Conservation (phyloP, 371 early-diverging fungal species). For the Umbelopsis sp. region DNA sequence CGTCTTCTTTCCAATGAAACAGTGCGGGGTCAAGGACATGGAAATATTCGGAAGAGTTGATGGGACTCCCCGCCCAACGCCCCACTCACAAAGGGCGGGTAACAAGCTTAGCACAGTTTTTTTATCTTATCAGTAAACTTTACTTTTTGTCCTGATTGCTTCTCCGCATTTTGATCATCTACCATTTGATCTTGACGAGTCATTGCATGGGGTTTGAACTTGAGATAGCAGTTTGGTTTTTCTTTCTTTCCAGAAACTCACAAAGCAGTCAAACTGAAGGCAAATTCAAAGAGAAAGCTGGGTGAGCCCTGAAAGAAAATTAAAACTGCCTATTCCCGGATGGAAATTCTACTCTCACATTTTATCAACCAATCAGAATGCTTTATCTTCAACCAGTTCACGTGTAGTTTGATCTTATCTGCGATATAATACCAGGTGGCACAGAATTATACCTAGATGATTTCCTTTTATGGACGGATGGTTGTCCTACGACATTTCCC, state of each 20-base stretch:
- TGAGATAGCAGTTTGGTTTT: too few species aligned
- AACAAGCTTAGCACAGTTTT: neutral
- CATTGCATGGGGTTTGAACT: neutral
- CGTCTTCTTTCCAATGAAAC: too few species aligned
- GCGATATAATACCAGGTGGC: neutral
- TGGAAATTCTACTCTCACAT: conserved; percentile 14
- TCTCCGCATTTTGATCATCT: conserved; percentile 16
- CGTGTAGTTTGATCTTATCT: conserved; percentile 14
- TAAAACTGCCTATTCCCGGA: neutral
- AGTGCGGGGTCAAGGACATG: neutral
- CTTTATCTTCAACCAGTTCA: neutral
- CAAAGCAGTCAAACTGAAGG: too few species aligned
- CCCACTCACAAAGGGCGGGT: neutral
- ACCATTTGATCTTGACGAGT: conserved; percentile 3
- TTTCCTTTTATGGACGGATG: conserved; percentile 5
- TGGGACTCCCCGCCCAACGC: neutral
- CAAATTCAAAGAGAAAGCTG: too few species aligned
- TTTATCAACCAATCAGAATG: conserved; percentile 9
- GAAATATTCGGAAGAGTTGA: neutral
- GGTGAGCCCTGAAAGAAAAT: too few species aligned
- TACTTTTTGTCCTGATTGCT: neutral
- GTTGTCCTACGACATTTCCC: conserved; percentile 18
- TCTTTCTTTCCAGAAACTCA: too few species aligned
- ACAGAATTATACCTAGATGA: conserved; percentile 16
- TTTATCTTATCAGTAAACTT: conserved; percentile 15